These are phyloP conservation scores for Jatropha curcas DNA, from an alignment of 345 rosid species.

Conservation along the genomic window DNA sequence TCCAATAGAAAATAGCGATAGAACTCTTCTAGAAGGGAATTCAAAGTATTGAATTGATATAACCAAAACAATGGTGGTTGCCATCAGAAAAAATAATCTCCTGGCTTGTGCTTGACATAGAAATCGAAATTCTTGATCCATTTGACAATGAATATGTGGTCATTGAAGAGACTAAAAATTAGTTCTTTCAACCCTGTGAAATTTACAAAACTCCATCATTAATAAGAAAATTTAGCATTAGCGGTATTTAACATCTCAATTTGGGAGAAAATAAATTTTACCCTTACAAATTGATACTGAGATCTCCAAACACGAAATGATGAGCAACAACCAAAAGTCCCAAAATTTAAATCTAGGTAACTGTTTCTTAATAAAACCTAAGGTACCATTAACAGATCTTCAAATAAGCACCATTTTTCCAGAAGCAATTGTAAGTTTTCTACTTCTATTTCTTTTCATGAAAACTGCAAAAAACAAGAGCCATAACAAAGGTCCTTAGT, in stretches of 20 bases:
- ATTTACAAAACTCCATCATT: not conserved
- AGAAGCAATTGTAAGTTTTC: not conserved
- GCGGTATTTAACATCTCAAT: too few relatives aligned
- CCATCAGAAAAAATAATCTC: conserved; percentile 48
- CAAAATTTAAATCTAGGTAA: not conserved
- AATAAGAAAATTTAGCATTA: not conserved
- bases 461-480: too few relatives aligned
- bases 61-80: conserved; percentile 33
- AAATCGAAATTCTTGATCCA: conserved; percentile 52
- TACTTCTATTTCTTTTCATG: too few relatives aligned
- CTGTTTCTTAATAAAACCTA: not conserved
- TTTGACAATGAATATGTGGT: conserved; percentile 7
- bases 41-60: conserved; percentile 52
- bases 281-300: not conserved
- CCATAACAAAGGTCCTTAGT: too few relatives aligned
- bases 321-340: not conserved
- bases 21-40: conserved; percentile 49
- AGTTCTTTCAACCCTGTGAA: not conserved
- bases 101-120: conserved; percentile 41
- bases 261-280: too few relatives aligned
- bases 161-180: not conserved
- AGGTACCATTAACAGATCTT: too few relatives aligned
- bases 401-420: not conserved
- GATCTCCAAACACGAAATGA: not conserved
- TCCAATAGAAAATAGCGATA: conserved; percentile 44